phyloP scores from a whole-genome alignment of 2,329 filamentous ascomycete genomes.

The Harringtonia aguacate region DNA sequence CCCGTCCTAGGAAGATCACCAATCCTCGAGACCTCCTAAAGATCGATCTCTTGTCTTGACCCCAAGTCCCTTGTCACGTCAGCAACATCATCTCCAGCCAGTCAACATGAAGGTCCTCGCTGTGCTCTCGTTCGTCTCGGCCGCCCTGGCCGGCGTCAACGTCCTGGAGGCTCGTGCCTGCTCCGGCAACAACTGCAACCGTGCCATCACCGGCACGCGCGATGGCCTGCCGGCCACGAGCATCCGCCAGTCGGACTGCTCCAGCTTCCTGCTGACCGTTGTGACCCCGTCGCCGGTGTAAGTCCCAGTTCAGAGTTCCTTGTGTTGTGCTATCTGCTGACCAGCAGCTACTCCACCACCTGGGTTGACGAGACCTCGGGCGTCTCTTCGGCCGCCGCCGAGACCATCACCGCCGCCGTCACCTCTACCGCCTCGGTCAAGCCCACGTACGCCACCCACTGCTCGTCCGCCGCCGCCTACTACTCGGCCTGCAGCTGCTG shows the following conservation, averaged over 20 bases:
- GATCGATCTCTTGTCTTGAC: too few relatives aligned
- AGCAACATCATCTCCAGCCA: too few relatives aligned
- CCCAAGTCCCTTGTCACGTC: neutral
- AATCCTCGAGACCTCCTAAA: too few relatives aligned
- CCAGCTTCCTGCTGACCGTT: slow-evolving; percentile 24
- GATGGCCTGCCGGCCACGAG: slow-evolving; percentile 30
- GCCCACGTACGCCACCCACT: slow-evolving; percentile 30
- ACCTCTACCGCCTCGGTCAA: slow-evolving; percentile 21
- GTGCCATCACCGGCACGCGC: slow-evolving; percentile 32
- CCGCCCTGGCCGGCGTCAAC: slow-evolving; percentile 20
- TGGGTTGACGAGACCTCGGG: slow-evolving; percentile 3
- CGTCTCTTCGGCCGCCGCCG: neutral
- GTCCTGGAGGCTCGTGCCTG: slow-evolving; percentile 24
- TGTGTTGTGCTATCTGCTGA: too few relatives aligned
- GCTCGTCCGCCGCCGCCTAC: slow-evolving; percentile 23
- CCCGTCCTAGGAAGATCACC: too few relatives aligned
- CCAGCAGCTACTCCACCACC: slow-evolving; percentile 7
- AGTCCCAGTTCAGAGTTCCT: slow-evolving; percentile 14
- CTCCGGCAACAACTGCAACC: slow-evolving; percentile 35
- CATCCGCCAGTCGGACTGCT: slow-evolving; percentile 16
- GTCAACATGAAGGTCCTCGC: slow-evolving; percentile 30
- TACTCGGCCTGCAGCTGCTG: slow-evolving; percentile 33
- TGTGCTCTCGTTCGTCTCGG: slow-evolving; percentile 25
- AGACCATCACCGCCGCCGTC: slow-evolving; percentile 23
- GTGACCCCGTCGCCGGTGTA: slow-evolving; percentile 30